A percentile compares a stretch with the other conserved stretches of the same genome.
Evolutionary conservation across 495 filamentous ascomycete genomes (phyloP).

Genomic region (Chaetomidium leptoderma): DNA sequence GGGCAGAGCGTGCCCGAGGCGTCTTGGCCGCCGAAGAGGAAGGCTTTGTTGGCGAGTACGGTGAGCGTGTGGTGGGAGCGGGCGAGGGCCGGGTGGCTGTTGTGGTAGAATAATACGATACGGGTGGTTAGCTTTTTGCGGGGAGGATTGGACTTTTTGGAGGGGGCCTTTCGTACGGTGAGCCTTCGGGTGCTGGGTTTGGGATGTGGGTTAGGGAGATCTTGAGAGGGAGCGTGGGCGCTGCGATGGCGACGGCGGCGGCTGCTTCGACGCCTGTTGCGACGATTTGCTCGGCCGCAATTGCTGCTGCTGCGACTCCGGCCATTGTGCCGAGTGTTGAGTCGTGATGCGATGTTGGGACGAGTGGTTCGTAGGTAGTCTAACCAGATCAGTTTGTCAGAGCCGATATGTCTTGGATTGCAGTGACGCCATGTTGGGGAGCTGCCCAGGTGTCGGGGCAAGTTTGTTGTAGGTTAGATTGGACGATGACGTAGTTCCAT

Average conservation of each 20-base stretch:
- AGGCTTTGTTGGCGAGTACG: constrained; percentile 40
- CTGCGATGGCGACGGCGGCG: constrained; percentile 35
- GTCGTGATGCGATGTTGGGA: not conserved
- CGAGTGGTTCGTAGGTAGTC: too few species aligned
- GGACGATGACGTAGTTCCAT: too few species aligned
- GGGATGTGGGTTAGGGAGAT: constrained; percentile 41
- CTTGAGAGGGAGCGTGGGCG: constrained; percentile 42
- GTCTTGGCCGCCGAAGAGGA: constrained; percentile 51
- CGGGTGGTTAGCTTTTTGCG: not conserved
- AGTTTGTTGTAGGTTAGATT: too few species aligned
- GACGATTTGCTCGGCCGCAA: constrained; percentile 42
- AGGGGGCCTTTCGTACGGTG: constrained; percentile 14
- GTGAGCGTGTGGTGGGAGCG: constrained; percentile 48
- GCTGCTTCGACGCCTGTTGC: constrained; percentile 42
- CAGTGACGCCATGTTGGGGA: too few species aligned
- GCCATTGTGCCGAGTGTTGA: too few species aligned
- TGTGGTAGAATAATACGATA: too few species aligned
- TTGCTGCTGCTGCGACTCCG: constrained; percentile 36
- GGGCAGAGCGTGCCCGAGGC: constrained; percentile 37
- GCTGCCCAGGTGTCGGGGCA: too few species aligned
- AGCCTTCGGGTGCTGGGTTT: constrained; percentile 21
- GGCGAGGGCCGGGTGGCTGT: constrained; percentile 34
- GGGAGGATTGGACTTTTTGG: not conserved
- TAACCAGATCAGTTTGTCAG: too few species aligned
- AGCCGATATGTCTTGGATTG: too few species aligned